Evolutionary conservation across 345 rosid species (phyloP).

Genomic region (Eucalyptus sp.): DNA sequence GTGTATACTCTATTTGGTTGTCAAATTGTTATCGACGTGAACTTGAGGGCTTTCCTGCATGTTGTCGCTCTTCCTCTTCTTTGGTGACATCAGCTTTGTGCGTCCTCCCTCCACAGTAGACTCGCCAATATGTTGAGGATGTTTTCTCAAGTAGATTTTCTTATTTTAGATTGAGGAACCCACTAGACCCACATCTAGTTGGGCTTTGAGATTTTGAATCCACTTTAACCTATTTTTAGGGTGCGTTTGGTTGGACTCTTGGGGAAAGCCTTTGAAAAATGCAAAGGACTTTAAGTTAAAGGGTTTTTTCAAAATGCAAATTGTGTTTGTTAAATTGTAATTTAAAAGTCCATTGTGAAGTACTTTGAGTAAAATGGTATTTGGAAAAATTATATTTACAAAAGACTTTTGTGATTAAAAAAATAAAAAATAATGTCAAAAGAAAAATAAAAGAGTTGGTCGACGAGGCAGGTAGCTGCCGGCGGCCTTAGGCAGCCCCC

Average conservation of each 20-base stretch:
- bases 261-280: no score
- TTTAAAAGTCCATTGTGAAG: no score
- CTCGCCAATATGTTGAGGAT: not conserved
- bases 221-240: not conserved
- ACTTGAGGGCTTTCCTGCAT: not conserved
- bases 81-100: not conserved
- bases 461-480: rapidly evolving
- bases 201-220: not conserved
- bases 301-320: no score
- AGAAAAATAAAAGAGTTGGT: no score
- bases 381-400: no score
- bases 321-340: no score
- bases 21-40: not conserved
- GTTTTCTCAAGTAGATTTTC: not conserved
- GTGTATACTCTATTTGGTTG: not conserved
- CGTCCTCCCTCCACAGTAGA: not conserved
- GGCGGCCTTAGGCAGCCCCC: rapidly evolving
- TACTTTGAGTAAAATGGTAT: no score
- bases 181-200: not conserved
- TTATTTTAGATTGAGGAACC: not conserved
- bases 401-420: no score
- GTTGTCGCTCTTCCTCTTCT: not conserved
- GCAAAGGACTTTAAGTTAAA: rapidly evolving
- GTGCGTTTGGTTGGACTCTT: no score
- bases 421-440: no score